phyloP scores from a whole-genome alignment of 495 filamentous ascomycete genomes.

The Aspergillus sclerotioniger region DNA sequence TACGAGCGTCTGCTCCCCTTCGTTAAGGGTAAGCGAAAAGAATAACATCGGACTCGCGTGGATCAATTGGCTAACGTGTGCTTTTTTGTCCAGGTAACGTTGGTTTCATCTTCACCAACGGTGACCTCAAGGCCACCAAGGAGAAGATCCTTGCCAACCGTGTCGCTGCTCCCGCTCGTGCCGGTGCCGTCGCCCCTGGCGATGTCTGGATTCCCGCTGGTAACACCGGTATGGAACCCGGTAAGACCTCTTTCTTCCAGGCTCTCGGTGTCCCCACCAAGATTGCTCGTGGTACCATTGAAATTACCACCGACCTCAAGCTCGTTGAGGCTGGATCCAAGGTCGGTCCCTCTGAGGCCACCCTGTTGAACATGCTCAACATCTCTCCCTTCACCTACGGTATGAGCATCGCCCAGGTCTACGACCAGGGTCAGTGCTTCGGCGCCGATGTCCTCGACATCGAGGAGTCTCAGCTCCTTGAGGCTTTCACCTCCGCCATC shows the following conservation, averaged over 20 bases:
- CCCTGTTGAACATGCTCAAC: constrained; percentile 98
- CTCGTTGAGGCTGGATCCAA: constrained; percentile 88
- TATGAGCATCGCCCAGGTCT: constrained; percentile 93
- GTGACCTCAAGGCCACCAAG: constrained; percentile 84
- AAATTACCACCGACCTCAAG: constrained; percentile 98
- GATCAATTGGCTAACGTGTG: neutral
- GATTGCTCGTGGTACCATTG: constrained; percentile 99
- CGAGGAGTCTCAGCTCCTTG: constrained; percentile 84
- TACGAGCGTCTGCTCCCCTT: constrained; percentile 95
- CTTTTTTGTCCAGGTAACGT: constrained; percentile 69
- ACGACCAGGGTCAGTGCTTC: constrained; percentile 94
- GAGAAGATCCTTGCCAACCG: constrained; percentile 95
- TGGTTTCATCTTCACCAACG: constrained; percentile 99
- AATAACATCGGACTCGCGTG: neutral
- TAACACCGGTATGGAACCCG: constrained; percentile 99
- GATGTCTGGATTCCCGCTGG: constrained; percentile 93
- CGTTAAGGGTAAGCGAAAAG: constrained; percentile 65
- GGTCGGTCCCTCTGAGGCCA: constrained; percentile 98
- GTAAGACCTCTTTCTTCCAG: constrained; percentile 99
- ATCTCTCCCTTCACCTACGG: constrained; percentile 99
- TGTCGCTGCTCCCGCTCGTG: constrained; percentile 94
- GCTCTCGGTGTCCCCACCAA: constrained; percentile 99
- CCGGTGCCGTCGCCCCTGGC: constrained; percentile 86
- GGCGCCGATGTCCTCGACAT: constrained; percentile 82
- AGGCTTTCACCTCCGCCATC: constrained; percentile 77